These are phyloP conservation scores for Aspergillus texensis DNA, from an alignment of 2,329 filamentous ascomycete species.

Conservation along the genomic window DNA sequence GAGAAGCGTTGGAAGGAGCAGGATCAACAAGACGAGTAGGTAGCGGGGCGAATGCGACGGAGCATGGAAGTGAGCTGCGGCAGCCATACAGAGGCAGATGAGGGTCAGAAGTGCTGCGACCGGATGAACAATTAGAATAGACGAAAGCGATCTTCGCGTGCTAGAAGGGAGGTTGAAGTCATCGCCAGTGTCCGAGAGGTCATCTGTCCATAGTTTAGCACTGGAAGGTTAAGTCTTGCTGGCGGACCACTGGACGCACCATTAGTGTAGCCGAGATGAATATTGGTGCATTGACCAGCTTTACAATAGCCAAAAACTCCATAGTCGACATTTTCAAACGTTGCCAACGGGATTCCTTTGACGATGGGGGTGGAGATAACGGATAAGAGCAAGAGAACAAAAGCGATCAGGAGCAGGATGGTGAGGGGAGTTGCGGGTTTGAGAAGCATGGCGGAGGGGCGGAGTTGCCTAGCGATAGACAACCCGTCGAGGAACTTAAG, in stretches of 20 bases:
- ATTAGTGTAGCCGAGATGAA: slow-evolving; percentile 83
- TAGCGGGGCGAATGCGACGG: slow-evolving; percentile 90
- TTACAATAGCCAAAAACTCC: slow-evolving; percentile 92
- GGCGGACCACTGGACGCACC: slow-evolving; percentile 57
- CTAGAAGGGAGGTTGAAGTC: slow-evolving; percentile 68
- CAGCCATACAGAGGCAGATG: slow-evolving; percentile 78
- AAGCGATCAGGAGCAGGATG: slow-evolving; percentile 80
- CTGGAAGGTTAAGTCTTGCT: background rate
- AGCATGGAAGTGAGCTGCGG: slow-evolving; percentile 80
- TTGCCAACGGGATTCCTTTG: slow-evolving; percentile 78
- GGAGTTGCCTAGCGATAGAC: slow-evolving; percentile 4
- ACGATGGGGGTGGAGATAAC: slow-evolving; percentile 92
- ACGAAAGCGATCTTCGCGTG: slow-evolving; percentile 71
- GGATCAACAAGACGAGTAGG: slow-evolving; percentile 79
- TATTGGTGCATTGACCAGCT: slow-evolving; percentile 64
- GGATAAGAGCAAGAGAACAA: slow-evolving; percentile 80
- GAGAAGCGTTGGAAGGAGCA: slow-evolving; percentile 82
- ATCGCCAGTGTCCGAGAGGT: slow-evolving; percentile 43
- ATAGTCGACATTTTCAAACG: slow-evolving; percentile 75
- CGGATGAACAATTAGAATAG: slow-evolving; percentile 89
- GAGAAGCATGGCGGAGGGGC: slow-evolving; percentile 65
- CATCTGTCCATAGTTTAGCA: slow-evolving; percentile 23
- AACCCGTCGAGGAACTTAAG: background rate
- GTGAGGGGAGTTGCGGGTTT: slow-evolving; percentile 91
- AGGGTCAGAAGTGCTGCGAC: slow-evolving; percentile 85